Base-by-base conservation (phyloP, 495 filamentous ascomycete species). In the Aspergillus cristatus region DNA sequence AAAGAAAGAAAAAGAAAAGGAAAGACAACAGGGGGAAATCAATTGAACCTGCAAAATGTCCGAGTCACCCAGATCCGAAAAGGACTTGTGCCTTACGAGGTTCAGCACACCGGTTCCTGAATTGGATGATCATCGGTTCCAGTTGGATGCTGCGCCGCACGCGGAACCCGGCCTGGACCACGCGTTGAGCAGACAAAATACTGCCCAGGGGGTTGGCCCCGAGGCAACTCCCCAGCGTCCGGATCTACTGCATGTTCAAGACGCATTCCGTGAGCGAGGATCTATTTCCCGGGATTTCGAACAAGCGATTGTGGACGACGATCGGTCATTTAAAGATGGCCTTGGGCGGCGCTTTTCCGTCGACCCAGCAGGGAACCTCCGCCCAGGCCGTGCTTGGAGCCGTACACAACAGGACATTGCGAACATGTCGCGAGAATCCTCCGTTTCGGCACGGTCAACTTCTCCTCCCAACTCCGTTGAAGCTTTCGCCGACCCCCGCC, bases 391-490 rank as follows among this genome's bases (percentile, higher is more conserved):
- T 31, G 53, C 59, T 15, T 54, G 60, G 38, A 66, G 63, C 37
- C 53, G 60, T 20, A 61, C 55, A 16, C 65, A 68, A 26, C 62
- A 65, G 29, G 65, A 75, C 18, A 47, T 62, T 14, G 53, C 59
- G 29, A 60, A 61, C 25, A 44, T 55, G 20, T 71, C 69, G 13
- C 46, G 74, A 35, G 57, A 62, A 6, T 79, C 75, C 5, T 82
- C 79, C 3, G 58, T 68, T 3, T 76, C 75, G 6, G 77, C 75
- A 25, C 72, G 84, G 17, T 85, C 84, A 2, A 69, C 74, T 0
- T 98, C 93, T 13, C 89, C 88, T 8, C 89, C 91, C 2, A 97
- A 96, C 57, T 98, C 91, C 2, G 91, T 98, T 16, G 90, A 96
- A 58, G 91, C 91, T 12, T 98, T 98, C 58, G 93, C 90, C 3